Evolutionary conservation across 2,329 filamentous ascomycete species (phyloP).

Genomic region (Diaporthe capsici): DNA sequence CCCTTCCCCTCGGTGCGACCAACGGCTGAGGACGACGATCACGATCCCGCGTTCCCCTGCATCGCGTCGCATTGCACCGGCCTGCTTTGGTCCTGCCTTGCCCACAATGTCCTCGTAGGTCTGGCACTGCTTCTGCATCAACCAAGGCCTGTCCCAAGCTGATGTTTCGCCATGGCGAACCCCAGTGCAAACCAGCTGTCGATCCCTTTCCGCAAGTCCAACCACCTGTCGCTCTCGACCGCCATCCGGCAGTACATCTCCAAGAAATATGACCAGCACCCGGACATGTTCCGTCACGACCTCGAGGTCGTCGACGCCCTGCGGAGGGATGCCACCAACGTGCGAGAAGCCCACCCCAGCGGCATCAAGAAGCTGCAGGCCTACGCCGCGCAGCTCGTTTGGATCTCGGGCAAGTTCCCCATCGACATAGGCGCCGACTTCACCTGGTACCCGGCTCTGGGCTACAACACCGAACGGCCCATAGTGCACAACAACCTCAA

Average conservation of each 20-base stretch:
- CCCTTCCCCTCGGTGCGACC: conserved; percentile 10
- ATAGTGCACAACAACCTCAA: conserved; percentile 76
- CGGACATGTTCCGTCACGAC: conserved; percentile 95
- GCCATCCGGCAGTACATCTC: conserved; percentile 97
- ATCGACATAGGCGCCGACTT: conserved; percentile 97
- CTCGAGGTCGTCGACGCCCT: conserved; percentile 86
- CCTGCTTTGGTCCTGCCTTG: conserved; percentile 8
- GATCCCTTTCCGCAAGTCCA: conserved; percentile 90
- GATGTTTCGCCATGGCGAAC: conserved; percentile 37
- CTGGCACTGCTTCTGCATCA: conserved; percentile 12
- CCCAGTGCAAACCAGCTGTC: conserved; percentile 73
- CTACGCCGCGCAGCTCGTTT: conserved; percentile 93
- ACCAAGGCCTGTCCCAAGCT: conserved; percentile 7
- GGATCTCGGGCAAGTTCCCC: conserved; percentile 95
- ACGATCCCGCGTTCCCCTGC: conserved; percentile 8
- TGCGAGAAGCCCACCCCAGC: conserved; percentile 88
- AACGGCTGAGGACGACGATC: conserved; percentile 19
- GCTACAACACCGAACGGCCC: conserved; percentile 86
- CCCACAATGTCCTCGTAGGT: conserved; percentile 30
- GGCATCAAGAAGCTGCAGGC: conserved; percentile 89
- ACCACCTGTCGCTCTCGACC: conserved; percentile 81
- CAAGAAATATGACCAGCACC: conserved; percentile 98
- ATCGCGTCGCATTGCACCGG: conserved; percentile 15
- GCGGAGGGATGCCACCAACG: conserved; percentile 87
- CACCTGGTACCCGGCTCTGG: conserved; percentile 93